These are phyloP conservation scores for Adenanthera pavonina DNA, from an alignment of 306 rosid species.

Conservation along the genomic window DNA sequence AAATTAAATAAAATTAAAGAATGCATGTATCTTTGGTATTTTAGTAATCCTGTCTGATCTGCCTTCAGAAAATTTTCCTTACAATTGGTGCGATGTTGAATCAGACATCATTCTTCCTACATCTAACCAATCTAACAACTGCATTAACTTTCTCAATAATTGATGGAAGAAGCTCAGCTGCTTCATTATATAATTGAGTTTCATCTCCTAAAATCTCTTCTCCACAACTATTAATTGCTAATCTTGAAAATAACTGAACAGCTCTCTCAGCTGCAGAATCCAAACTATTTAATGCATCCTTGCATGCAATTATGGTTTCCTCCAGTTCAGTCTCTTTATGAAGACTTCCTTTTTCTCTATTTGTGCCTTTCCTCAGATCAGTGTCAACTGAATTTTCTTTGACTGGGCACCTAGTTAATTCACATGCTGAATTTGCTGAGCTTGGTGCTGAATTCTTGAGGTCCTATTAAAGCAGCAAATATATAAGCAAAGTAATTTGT, in stretches of 20 bases:
- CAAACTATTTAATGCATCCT: slow-evolving; percentile 58
- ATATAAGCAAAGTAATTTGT: slow-evolving; percentile 33
- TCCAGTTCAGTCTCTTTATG: slow-evolving; percentile 37
- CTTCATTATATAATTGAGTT: slow-evolving; percentile 54
- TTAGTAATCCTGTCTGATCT: slow-evolving; percentile 34
- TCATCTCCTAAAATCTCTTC: slow-evolving; percentile 42
- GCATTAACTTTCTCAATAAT: slow-evolving; percentile 60
- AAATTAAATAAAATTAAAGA: slow-evolving; percentile 13
- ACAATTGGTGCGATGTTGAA: slow-evolving; percentile 38
- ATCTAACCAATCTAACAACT: slow-evolving; percentile 50
- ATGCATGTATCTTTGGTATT: slow-evolving; percentile 20
- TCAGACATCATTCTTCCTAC: slow-evolving; percentile 43
- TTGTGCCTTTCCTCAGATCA: slow-evolving; percentile 28
- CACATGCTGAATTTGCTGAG: slow-evolving; percentile 39
- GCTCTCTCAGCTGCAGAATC: slow-evolving; percentile 62
- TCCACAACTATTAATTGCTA: slow-evolving; percentile 35
- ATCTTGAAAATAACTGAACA: slow-evolving; percentile 43
- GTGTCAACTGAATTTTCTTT: slow-evolving; percentile 40
- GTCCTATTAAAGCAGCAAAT: slow-evolving; percentile 47
- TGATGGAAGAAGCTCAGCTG: slow-evolving; percentile 57
- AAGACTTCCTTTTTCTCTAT: slow-evolving; percentile 21
- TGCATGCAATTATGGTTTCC: slow-evolving; percentile 54
- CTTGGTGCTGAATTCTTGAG: slow-evolving; percentile 38
- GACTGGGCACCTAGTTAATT: slow-evolving; percentile 28
- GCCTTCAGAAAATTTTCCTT: slow-evolving; percentile 34